A percentile compares a stretch with the other conserved stretches of the same genome.
Conservation (phyloP, 768 basidiomycete species). For the Panellus pusillus region DNA sequence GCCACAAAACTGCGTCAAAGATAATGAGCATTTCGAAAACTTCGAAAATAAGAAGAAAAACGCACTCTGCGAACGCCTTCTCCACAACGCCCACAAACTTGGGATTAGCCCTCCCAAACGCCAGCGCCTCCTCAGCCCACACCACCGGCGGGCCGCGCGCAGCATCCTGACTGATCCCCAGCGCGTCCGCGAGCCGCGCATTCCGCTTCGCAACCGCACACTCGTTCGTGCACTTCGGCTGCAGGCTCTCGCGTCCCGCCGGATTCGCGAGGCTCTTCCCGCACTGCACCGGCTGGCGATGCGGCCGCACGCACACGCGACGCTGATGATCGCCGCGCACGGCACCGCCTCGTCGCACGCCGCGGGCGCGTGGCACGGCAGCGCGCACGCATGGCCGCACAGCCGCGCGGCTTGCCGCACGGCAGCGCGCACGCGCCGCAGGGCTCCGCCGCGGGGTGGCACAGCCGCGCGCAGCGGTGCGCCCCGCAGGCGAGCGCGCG, state of each 20-base stretch:
- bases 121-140: constrained; percentile 64
- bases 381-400: constrained; percentile 85
- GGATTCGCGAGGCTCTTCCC: constrained; percentile 55
- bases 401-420: constrained; percentile 85
- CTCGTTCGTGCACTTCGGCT: constrained; percentile 77
- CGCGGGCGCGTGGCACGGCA: constrained; percentile 86
- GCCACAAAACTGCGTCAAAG: constrained; percentile 54
- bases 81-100: constrained; percentile 77
- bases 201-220: constrained; percentile 87
- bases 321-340: constrained; percentile 64
- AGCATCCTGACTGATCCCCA: constrained; percentile 74
- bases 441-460: constrained; percentile 63
- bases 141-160: constrained; percentile 38
- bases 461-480: constrained; percentile 81
- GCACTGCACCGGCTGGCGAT: constrained; percentile 75
- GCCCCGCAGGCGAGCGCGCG: constrained; percentile 81
- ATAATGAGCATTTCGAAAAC: constrained; percentile 1
- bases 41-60: constrained; percentile 29
- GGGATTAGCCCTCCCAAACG: constrained; percentile 57
- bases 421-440: constrained; percentile 76
- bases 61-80: constrained; percentile 78
- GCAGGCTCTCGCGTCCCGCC: constrained; percentile 39
- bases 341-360: constrained; percentile 79
- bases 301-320: constrained; percentile 83
- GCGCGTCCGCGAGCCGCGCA: constrained; percentile 82